A percentile compares a stretch with the other conserved stretches of the same genome.
Evolutionary conservation across 139 green algal species (phyloP).

Genomic region (Chlamydomonas sphaeroides): DNA sequence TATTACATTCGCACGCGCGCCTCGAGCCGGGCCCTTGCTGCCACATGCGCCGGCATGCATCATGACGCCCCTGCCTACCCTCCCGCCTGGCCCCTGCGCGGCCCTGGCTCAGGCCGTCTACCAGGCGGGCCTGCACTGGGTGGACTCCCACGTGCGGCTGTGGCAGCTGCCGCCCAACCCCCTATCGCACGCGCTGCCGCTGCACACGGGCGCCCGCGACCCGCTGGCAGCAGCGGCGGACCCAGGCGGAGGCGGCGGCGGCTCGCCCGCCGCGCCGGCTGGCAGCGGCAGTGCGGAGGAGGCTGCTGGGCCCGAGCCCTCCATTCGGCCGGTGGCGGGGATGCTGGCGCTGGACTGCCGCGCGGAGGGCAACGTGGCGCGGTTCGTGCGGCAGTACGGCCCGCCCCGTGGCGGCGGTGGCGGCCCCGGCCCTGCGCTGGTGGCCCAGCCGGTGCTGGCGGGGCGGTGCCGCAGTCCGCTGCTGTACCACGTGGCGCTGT

Average conservation of each 20-base stretch:
- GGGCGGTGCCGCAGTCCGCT: constrained; percentile 1
- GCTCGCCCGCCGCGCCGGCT: too few relatives aligned
- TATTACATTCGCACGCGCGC: too few relatives aligned
- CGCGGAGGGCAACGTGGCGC: constrained; percentile 1
- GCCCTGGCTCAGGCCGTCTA: constrained; percentile 1
- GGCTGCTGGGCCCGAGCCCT: not conserved
- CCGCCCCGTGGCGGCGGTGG: not conserved
- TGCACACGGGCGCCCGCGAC: not conserved
- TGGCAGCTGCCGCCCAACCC: constrained; percentile 40
- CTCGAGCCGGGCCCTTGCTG: too few relatives aligned
- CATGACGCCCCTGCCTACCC: too few relatives aligned
- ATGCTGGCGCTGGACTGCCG: constrained; percentile 23
- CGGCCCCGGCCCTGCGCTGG: not conserved
- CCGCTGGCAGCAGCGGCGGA: not conserved
- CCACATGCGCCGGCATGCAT: too few relatives aligned
- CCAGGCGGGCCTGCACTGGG: not conserved
- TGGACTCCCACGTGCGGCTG: not conserved
- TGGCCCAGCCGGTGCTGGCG: constrained; percentile 21
- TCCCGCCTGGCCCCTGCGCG: too few relatives aligned
- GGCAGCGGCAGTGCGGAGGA: too few relatives aligned
- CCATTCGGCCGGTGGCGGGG: not conserved
- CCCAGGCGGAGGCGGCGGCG: not conserved
- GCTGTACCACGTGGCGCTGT: constrained; percentile 26
- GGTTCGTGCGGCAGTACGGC: constrained; percentile 25
- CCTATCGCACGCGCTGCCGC: not conserved